Base-by-base conservation (phyloP, 2,329 filamentous ascomycete genomes). In the Alternaria tenuissima region DNA sequence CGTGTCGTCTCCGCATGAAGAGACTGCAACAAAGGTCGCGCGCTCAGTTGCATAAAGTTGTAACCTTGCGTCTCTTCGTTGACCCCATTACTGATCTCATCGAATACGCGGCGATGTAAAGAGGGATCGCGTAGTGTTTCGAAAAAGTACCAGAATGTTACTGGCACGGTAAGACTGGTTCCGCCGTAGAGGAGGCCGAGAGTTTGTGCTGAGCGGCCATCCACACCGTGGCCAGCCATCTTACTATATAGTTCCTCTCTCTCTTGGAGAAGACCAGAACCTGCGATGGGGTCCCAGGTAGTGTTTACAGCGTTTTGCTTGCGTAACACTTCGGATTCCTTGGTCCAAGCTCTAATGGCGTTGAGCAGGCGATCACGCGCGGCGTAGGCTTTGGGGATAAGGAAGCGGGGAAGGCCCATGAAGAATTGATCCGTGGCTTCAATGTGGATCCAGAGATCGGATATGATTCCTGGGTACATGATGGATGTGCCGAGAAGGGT, bases 121-220 rank as follows among this genome's bases (percentile, higher is more conserved):
- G 26, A 12, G 1, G 44, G 53, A 9, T 59, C 28, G 4, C 63
- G 58, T 4, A 65, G 47, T 2, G 43, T 62, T 22, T 70, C 64
- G 16, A 66, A 69, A 6, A 63, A 12, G 5, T 64, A 61, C 67
- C 67, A 70, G 42, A 69, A 70, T 3, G 64, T 55, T 7, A 66
- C 51, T 1, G 64, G 66, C 2, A 66, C 44, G 4, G 39, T 59
- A 2, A 70, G 39, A 34, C 64, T 63, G 7, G 64, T 70, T 20
- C 60, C 57, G 1, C 44, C 66, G 39, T 67, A 70, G 8, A 70
- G 41, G 1, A 70, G 28, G 1, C 59, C 66, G 5, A 70, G 59
- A 1, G 58, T 62, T 36, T 70, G 66, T 7, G 67, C 44, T 5
- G 62, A 63, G 4, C 67, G 41, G 1, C 41, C 67, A 1, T 67